Base-by-base conservation (phyloP, 768 basidiomycete species). In the Chalciporus piperatus region DNA sequence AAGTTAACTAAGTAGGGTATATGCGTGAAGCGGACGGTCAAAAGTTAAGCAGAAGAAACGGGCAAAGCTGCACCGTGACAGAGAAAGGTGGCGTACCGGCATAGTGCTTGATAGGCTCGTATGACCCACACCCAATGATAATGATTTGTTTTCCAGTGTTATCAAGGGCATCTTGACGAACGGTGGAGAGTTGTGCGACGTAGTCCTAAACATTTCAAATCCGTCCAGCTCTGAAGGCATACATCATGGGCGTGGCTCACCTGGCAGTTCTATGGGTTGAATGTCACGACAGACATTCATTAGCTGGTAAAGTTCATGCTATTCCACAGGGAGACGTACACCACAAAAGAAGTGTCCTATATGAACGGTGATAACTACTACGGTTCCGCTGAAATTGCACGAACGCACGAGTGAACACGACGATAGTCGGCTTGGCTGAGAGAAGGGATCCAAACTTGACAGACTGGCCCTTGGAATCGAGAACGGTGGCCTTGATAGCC, bases 121-220 rank as follows among this genome's bases (percentile, higher is more conserved):
- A 81, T 35, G 81, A 76, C 3, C 85, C 84, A 60, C 84, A 85
- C 9, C 84, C 85, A 28, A 87, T 67, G 16, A 85, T 65, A 2
- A 80, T 68, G 6, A 85, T 67, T 33, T 70, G 69, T 1, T 67
- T 64, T 3, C 61, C 64, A 1, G 81, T 76, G 7, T 62, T 58
- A 1, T 71, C 65, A 9, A 85, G 62, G 1, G 69, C 66, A 4
- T 74, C 71, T 33, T 70, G 47, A 5, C 76, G 69, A 1, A 82
- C 66, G 0, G 68, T 48, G 3, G 73, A 74, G 4, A 85, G 70
- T 41, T 76, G 66, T 46, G 70, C 61, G 14, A 82, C 76, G 52
- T 82, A 85, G 45, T 65, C 66, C 79, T 84, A 52, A 19, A 17
- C 38, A 10, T 35, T 20, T 19, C 16, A 25, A n/a, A 20, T 20